Evolutionary conservation across 331 rosid genomes (phyloP).

Genomic region (Prunus yedoensis): DNA sequence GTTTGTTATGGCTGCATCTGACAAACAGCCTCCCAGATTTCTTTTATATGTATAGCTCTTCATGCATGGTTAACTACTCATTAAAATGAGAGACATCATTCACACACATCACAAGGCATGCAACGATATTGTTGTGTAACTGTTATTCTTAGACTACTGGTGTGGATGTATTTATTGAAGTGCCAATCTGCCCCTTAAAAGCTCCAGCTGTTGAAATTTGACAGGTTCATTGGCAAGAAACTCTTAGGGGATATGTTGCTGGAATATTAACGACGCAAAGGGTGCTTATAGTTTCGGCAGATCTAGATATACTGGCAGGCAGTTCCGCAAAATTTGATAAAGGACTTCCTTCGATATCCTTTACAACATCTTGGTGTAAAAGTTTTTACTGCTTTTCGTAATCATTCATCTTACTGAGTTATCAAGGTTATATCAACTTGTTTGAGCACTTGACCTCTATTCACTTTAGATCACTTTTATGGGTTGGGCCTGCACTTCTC

Average conservation of each 20-base stretch:
- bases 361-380: constrained; percentile 17
- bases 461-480: constrained; percentile 90
- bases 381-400: neutral
- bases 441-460: constrained; percentile 58
- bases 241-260: constrained; percentile 86
- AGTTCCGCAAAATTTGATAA: constrained; percentile 75
- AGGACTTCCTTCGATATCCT: constrained; percentile 99
- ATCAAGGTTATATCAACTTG: constrained; percentile 18
- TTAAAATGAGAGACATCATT: neutral
- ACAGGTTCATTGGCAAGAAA: constrained; percentile 99
- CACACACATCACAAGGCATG: neutral
- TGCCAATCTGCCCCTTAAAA: constrained; percentile 20
- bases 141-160: neutral
- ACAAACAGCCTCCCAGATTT: neutral
- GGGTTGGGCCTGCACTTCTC: constrained; percentile 98
- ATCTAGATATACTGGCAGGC: constrained; percentile 81
- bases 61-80: neutral
- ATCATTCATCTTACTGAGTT: constrained; percentile 2
- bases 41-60: neutral
- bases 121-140: neutral
- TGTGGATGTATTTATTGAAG: neutral
- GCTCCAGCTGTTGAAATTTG: constrained; percentile 23
- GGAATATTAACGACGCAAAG: constrained; percentile 86
- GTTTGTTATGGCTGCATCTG: constrained; percentile 11
- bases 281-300: constrained; percentile 87